Base-by-base conservation (phyloP, 108 stramenopile species). In the Conticribra guillardii region DNA sequence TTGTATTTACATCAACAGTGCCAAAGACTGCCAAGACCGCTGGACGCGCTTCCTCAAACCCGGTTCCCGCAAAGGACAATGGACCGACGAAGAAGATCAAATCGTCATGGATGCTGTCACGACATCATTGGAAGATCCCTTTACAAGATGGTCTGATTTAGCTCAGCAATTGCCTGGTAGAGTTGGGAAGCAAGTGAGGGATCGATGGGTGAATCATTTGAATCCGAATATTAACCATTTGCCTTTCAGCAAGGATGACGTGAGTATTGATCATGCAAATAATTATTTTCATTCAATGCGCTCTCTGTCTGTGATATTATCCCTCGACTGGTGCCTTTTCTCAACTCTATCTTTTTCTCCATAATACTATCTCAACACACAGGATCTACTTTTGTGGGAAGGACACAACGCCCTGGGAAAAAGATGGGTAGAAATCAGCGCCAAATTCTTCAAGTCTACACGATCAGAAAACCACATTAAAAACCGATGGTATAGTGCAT, bases 171-270 rank as follows among this genome's bases (percentile, higher is more conserved):
- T 95, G 54, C 94, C 94, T 17, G 94, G 94, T 19, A 81, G 94
- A 21, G 89, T 92, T 15, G 94, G 94, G 1, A 95, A 95, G 62
- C 94, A 95, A 61, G 89, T 92, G 51, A 85, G 94, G 14, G 94
- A 95, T 80, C 84, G 94, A 21, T 95, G 94, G 94, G 91, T 95
- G 8, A 95, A 95, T 81, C 91, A 95, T 57, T 68, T 95, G 59
- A 95, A 95, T 73, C 94, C 92, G 4, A 82, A 84, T 31, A 90
- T 93, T 63, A 89, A 89, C 60, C 89, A 93, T 59, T 69, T 89
- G 76, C 89, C 89, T 4, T 93, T 90, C 61, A 79, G 84, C 34
- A 59, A 76, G 1, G 92, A 93, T 64, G 92, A 93, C 56, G 92
- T 66, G 37, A 66, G 52, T 66, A 4, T 22, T 41, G 0, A 34